Evolutionary conservation across 2,329 filamentous ascomycete species (phyloP), one percentile per base, ranked within the genome.

Genomic region (Raffaelea ambrosiae): DNA sequence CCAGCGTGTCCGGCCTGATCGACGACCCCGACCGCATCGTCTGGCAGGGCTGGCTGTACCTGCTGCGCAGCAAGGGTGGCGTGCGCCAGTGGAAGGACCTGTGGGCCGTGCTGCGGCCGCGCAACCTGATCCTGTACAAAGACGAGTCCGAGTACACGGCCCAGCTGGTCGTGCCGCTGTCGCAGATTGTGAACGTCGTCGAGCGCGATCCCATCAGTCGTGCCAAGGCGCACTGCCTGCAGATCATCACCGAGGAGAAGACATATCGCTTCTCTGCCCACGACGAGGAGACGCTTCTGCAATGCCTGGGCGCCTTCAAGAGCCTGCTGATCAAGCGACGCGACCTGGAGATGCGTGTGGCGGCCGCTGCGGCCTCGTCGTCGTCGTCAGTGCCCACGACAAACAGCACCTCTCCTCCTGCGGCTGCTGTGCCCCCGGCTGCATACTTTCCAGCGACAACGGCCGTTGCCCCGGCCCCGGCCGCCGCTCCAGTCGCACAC

Each of bases 191-290:
- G 58, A 87, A 94, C 57, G 90, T 88, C 1, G 90, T 96, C 20
- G 93, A 97, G 59, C 88, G 95, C 47, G 88, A 97, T 56, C 84
- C 90, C 0, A 70, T 95, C 53, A 91, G 86, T 58, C 84, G 78
- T 59, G 93, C 82, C 56, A 96, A 95, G 69, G 77, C 75, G 42
- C 82, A 86, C 61, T 97, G 93, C 64, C 74, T 97, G 62, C 91
- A 97, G 65, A 77, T 97, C 58, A 95, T 98, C 59, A 87, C 86
- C 33, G 91, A 96, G 58, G 91, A 97, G 61, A 93, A 88, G 67
- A 86, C 78, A 48, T 87, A 84, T 57, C 78, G 83, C 26, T 85
- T 93, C 54, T 87, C 84, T 60, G 81, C 89, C 0, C 72, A 79
- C 19, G 82, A 88, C 58, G 93, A 98, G 63, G 88, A 96, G 58